Percentiles rank a stretch among this genome's conserved stretches.
phyloP scores from a whole-genome alignment of 306 rosid genomes.

The Pyrus betulifolia region DNA sequence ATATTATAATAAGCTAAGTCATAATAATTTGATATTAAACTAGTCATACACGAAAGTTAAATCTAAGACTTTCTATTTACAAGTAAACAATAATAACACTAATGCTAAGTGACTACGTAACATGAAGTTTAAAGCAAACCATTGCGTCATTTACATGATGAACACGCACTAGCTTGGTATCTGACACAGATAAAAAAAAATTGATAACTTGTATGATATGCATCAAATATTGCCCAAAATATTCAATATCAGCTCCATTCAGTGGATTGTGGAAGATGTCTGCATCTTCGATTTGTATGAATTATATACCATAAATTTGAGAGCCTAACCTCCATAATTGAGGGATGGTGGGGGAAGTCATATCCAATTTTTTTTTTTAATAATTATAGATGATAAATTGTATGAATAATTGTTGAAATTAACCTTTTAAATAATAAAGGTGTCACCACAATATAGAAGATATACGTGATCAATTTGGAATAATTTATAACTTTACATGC shows the following conservation, averaged over 20 bases:
- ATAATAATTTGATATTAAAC: neutral
- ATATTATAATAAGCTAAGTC: neutral
- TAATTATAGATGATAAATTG: neutral
- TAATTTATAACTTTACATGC: neutral
- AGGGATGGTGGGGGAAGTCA: neutral
- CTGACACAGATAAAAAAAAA: neutral
- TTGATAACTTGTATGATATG: neutral
- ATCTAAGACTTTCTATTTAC: no score
- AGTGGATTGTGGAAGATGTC: neutral
- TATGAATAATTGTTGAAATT: neutral
- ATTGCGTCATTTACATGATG: neutral
- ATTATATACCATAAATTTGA: neutral
- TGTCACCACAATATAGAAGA: neutral
- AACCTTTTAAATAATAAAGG: constrained; percentile 5
- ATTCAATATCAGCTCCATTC: neutral
- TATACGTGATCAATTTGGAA: neutral
- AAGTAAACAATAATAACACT: neutral
- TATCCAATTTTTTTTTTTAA: neutral
- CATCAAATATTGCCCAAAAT: neutral
- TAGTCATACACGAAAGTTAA: fast-evolving
- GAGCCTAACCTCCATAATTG: constrained; percentile 11
- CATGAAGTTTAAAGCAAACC: neutral
- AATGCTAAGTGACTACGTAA: neutral
- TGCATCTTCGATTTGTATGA: neutral
- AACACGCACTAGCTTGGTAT: neutral